These are phyloP conservation scores for Carex littledalei DNA, from an alignment of 176 grass and related monocot genomes.

Conservation along the genomic window DNA sequence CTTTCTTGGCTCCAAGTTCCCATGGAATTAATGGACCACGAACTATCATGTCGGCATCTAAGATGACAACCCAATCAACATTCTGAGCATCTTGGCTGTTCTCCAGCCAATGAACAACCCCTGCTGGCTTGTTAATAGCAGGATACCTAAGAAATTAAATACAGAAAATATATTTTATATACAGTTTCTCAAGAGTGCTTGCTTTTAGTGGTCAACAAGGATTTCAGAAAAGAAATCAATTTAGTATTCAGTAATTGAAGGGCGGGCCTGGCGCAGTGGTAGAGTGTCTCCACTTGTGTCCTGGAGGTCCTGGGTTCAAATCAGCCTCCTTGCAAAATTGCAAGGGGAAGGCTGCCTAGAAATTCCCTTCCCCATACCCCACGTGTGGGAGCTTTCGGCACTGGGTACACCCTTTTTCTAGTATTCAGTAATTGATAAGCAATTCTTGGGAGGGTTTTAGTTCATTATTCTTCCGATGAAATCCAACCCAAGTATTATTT, in stretches of 20 bases:
- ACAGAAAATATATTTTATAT: neutral
- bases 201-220: neutral
- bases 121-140: conserved; percentile 90
- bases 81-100: conserved; percentile 73
- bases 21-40: conserved; percentile 80
- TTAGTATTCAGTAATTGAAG: neutral
- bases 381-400: too few relatives aligned
- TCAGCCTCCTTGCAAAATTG: too few relatives aligned
- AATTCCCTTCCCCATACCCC: too few relatives aligned
- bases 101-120: conserved; percentile 85
- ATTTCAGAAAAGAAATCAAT: neutral
- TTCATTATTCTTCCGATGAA: neutral
- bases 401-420: too few relatives aligned
- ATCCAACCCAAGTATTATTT: neutral
- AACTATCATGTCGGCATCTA: conserved; percentile 93
- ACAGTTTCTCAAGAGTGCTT: neutral
- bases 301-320: too few relatives aligned
- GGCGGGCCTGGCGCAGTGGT: too few relatives aligned
- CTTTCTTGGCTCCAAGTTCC: conserved; percentile 93
- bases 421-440: neutral
- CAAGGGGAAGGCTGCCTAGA: too few relatives aligned
- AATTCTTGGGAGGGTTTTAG: neutral
- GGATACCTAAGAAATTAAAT: conserved; percentile 68
- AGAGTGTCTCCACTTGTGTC: too few relatives aligned
- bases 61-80: conserved; percentile 90